A percentile compares a stretch with the other conserved stretches of the same genome.
These are phyloP conservation scores for Protostelium mycophagum DNA, from an alignment of 78 protist species.

Conservation along the genomic window DNA sequence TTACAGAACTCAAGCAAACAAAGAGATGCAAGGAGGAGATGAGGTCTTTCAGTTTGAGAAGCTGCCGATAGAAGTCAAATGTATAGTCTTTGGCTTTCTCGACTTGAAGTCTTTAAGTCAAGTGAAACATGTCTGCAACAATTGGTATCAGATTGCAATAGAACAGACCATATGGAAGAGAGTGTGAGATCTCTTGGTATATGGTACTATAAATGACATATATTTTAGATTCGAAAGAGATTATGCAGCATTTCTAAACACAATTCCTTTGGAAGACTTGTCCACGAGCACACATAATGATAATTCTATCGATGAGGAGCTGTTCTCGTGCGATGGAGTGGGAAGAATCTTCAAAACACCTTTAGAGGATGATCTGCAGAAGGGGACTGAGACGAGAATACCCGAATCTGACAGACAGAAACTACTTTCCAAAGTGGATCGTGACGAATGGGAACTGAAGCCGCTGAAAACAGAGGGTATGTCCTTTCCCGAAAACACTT, in stretches of 20 bases:
- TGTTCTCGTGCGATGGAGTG: background rate
- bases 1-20: too few relatives aligned
- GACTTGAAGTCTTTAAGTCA: background rate
- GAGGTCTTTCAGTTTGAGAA: too few relatives aligned
- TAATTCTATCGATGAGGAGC: background rate
- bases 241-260: background rate
- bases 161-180: background rate
- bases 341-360: background rate
- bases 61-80: background rate
- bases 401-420: too few relatives aligned
- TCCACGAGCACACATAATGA: background rate
- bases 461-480: background rate
- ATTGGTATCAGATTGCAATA: background rate
- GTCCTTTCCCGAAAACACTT: background rate
- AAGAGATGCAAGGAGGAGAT: too few relatives aligned
- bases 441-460: background rate
- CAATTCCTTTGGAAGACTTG: background rate
- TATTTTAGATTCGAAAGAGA: background rate
- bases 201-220: background rate
- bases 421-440: too few relatives aligned
- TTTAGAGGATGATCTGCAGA: too few relatives aligned
- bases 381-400: too few relatives aligned
- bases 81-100: background rate
- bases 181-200: background rate
- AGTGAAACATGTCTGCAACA: background rate